Evolutionary conservation across 2,329 filamentous ascomycete genomes (phyloP).

Genomic region (Clarireedia paspali): DNA sequence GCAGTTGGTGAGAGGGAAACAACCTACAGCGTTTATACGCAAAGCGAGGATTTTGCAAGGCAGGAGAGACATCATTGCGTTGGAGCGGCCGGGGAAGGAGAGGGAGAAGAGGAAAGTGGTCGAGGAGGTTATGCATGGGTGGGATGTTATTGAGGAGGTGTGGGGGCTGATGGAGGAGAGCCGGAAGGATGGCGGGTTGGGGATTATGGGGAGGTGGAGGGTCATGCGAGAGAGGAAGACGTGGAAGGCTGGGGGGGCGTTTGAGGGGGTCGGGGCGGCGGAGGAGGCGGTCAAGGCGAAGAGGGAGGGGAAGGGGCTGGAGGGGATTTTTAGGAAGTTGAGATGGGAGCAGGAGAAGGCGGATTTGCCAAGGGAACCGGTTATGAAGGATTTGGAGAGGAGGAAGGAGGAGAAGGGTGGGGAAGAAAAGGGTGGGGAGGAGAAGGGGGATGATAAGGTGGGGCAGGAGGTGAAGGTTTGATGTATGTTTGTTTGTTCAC

Average conservation of each 20-base stretch:
- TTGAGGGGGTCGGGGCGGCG: slow-evolving; percentile 42
- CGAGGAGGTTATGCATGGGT: slow-evolving; percentile 29
- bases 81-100: slow-evolving; percentile 30
- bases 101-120: slow-evolving; percentile 27
- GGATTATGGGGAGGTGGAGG: slow-evolving; percentile 10
- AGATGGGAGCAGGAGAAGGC: slow-evolving; percentile 38
- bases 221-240: slow-evolving; percentile 31
- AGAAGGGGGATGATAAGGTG: not conserved
- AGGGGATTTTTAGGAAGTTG: slow-evolving; percentile 40
- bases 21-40: slow-evolving; percentile 46
- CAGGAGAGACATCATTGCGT: slow-evolving; percentile 35
- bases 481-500: no score
- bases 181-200: slow-evolving; percentile 14
- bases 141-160: slow-evolving; percentile 36
- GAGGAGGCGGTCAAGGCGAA: slow-evolving; percentile 39
- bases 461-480: not conserved
- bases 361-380: slow-evolving; percentile 25
- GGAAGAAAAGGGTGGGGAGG: not conserved
- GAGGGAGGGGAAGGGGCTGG: slow-evolving; percentile 34
- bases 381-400: not conserved
- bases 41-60: slow-evolving; percentile 53
- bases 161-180: slow-evolving; percentile 33
- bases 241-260: slow-evolving; percentile 32
- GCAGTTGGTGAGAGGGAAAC: slow-evolving; percentile 44
- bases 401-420: not conserved